Conservation (phyloP, 768 basidiomycete species). For the Suillus brevipes region DNA sequence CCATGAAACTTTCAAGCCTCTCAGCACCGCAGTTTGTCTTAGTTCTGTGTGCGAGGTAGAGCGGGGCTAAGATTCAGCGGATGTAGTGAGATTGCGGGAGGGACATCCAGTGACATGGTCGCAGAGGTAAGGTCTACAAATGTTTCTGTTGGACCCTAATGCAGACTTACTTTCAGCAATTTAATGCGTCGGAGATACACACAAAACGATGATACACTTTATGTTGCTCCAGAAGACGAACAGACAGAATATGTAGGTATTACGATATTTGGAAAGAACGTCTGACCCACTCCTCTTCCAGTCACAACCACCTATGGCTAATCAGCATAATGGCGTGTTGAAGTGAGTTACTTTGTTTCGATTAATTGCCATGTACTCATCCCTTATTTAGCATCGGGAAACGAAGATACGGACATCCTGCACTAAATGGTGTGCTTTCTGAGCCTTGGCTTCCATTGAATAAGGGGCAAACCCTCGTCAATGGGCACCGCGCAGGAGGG, state of each 20-base stretch:
- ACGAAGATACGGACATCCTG: conserved; percentile 92
- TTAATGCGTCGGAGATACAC: conserved; percentile 86
- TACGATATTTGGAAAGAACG: neutral
- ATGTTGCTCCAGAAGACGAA: conserved; percentile 93
- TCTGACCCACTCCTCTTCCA: conserved; percentile 27
- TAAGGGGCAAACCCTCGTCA: conserved; percentile 75
- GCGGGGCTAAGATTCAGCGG: conserved; percentile 82
- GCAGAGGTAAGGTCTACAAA: conserved; percentile 61
- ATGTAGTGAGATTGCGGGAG: conserved; percentile 68
- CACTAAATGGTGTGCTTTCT: conserved; percentile 89
- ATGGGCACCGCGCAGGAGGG: conserved; percentile 39
- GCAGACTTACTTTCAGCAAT: conserved; percentile 49
- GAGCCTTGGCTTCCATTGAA: conserved; percentile 93
- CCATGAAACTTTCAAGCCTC: conserved; percentile 60
- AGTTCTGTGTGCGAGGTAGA: conserved; percentile 89
- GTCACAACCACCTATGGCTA: conserved; percentile 97
- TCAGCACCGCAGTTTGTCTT: conserved; percentile 82
- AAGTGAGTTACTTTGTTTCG: conserved; percentile 52
- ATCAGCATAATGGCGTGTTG: conserved; percentile 90
- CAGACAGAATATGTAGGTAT: conserved; percentile 79
- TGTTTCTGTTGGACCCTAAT: conserved; percentile 1
- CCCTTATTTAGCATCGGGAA: conserved; percentile 74
- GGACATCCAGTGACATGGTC: conserved; percentile 89
- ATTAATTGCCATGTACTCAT: conserved; percentile 9
- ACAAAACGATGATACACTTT: conserved; percentile 90